Base-by-base conservation (phyloP, 2,329 filamentous ascomycete species). In the Fusarium nematophilum region DNA sequence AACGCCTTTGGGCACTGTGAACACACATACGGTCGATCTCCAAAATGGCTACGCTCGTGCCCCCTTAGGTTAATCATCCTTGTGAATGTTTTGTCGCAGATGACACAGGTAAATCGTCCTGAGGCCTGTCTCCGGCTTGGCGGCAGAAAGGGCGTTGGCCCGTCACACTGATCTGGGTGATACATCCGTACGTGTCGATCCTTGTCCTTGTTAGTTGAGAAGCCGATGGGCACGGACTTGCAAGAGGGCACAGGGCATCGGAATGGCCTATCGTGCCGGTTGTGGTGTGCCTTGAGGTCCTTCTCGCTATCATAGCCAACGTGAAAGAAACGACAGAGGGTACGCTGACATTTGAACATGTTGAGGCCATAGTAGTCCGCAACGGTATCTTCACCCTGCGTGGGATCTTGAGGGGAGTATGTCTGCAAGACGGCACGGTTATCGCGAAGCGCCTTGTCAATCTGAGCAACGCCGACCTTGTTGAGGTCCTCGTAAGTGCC, bases 291-390 rank as follows among this genome's bases (percentile, higher is more conserved):
- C 1, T 80, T 73, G 6, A 72, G 69, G 1, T 59, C 60, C 9
- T 66, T 59, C 2, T 60, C 36, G 8, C 64, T 68, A 6, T 65
- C 63, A 63, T 79, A 81, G 0, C 80, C 79, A 33, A 77, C 68
- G 37, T 78, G 70, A 61, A 81, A 82, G 65, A 73, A 78, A 9
- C 66, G 68, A 62, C 79, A 81, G 3, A 66, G 73, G 9, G 76
- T 68, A n/a, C 70, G 73, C 3, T 65, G 54, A 60, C 79, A 81
- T 51, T 81, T 81, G 71, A 71, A 81, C 9, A 70, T 38, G 8
- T 71, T 72, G 4, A 57, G 26, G 5, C 79, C 78, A 51, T 81
- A 80, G 34, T 72, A 74, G 21, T 62, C 39, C 51, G 59, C 13
- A 9, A 72, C 30, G 0, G 6, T 43, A 0, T 25, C 51, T 2